A percentile compares a stretch with the other conserved stretches of the same genome.
Conservation (phyloP, 805 yeast genomes). For the Maudiozyma bulderi region DNA sequence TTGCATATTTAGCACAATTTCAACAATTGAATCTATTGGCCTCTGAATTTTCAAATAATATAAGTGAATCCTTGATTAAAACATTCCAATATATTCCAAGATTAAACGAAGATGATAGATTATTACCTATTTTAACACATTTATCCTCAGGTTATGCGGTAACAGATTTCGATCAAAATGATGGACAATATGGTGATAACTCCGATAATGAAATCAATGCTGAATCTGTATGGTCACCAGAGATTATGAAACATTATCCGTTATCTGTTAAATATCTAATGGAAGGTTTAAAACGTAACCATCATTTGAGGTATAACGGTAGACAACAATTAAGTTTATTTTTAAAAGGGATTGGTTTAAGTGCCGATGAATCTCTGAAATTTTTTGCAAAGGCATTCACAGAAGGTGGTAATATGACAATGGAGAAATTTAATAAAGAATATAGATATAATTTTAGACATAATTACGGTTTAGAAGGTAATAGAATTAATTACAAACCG, state of each 20-base stretch:
- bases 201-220: constrained; percentile 48
- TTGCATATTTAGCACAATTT: constrained; percentile 76
- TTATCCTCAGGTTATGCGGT: constrained; percentile 63
- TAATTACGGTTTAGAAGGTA: constrained; percentile 86
- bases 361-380: constrained; percentile 75
- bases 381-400: constrained; percentile 74
- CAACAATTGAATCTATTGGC: constrained; percentile 64
- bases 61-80: constrained; percentile 43
- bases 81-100: constrained; percentile 76
- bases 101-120: constrained; percentile 83
- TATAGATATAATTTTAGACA: constrained; percentile 84
- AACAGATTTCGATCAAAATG: constrained; percentile 37
- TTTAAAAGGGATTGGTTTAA: constrained; percentile 81
- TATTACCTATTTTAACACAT: constrained; percentile 75
- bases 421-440: constrained; percentile 78
- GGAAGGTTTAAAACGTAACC: constrained; percentile 44
- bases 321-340: constrained; percentile 81
- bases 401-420: constrained; percentile 39
- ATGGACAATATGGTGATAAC: constrained; percentile 19
- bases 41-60: constrained; percentile 51
- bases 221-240: constrained; percentile 44
- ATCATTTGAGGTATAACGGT: constrained; percentile 73
- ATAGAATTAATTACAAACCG: constrained; percentile 74
- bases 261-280: constrained; percentile 67
- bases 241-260: constrained; percentile 61